Percentiles rank a stretch among this genome's conserved stretches.
These are phyloP conservation scores for Chlorencoelia australis DNA, from an alignment of 2,329 filamentous ascomycete species.

Conservation along the genomic window DNA sequence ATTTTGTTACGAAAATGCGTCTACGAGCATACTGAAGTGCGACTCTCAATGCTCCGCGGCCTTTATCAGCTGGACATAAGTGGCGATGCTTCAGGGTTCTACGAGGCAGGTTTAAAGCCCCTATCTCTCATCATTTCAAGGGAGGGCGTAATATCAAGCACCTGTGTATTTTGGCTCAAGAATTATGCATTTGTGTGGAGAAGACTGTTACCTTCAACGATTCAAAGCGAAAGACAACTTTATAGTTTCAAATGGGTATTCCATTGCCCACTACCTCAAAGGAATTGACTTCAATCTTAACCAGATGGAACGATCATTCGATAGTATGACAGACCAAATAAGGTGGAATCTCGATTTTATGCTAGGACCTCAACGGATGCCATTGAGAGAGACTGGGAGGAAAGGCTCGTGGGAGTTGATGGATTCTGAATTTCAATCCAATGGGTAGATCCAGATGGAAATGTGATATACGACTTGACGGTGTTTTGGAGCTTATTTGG, in stretches of 20 bases:
- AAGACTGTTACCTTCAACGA: constrained; percentile 25
- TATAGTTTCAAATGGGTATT: constrained; percentile 25
- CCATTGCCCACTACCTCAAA: constrained; percentile 22
- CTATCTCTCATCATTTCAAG: constrained; percentile 26
- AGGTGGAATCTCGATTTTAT: constrained; percentile 35
- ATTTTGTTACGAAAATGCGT: constrained; percentile 25
- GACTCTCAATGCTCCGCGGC: constrained; percentile 22
- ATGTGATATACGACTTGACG: too few species aligned
- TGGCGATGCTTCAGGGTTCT: constrained; percentile 25
- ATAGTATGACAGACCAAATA: constrained; percentile 17
- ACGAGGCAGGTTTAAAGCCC: constrained; percentile 22
- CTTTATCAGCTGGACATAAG: constrained; percentile 25
- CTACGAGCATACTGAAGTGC: constrained; percentile 25
- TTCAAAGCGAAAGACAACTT: constrained; percentile 24
- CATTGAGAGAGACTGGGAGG: constrained; percentile 37
- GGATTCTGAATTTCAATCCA: constrained; percentile 36
- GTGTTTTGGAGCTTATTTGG: too few species aligned
- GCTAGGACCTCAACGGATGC: constrained; percentile 39
- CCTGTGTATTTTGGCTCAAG: constrained; percentile 20
- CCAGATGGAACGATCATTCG: constrained; percentile 25
- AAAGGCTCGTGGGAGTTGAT: constrained; percentile 46
- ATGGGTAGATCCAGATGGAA: too few species aligned
- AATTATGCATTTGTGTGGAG: constrained; percentile 23
- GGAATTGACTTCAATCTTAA: constrained; percentile 24
- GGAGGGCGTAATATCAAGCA: constrained; percentile 42